phyloP scores from a whole-genome alignment of 2,329 filamentous ascomycete species.

The Fusarium sp. region DNA sequence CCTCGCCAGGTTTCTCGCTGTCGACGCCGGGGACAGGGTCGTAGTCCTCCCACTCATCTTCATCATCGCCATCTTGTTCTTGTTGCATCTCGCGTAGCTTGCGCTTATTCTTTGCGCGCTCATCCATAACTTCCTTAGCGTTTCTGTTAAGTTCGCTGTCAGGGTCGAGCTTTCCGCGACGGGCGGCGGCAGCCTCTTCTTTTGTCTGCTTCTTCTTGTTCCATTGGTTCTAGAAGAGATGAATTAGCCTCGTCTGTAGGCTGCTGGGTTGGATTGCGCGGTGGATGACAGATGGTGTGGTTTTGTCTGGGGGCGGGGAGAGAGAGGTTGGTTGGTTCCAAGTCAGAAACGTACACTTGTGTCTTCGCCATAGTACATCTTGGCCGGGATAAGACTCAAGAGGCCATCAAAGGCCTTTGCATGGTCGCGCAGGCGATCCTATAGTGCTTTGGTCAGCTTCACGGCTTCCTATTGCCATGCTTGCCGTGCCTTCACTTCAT shows the following conservation, averaged over 20 bases:
- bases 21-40: conserved; percentile 66
- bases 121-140: conserved; percentile 93
- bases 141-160: conserved; percentile 83
- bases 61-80: conserved; percentile 57
- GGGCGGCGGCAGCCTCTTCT: conserved; percentile 83
- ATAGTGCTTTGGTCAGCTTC: conserved; percentile 35
- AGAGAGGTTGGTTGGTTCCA: background rate
- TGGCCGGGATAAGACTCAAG: conserved; percentile 87
- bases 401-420: conserved; percentile 87
- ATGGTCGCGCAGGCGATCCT: conserved; percentile 69
- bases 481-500: background rate
- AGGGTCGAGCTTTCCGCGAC: conserved; percentile 90
- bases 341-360: conserved; percentile 73
- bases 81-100: conserved; percentile 76
- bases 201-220: conserved; percentile 94
- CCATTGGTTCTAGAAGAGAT: conserved; percentile 82
- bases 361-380: conserved; percentile 91
- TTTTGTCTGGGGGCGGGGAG: conserved; percentile 9
- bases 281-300: conserved; percentile 3
- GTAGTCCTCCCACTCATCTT: conserved; percentile 58
- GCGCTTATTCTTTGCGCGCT: conserved; percentile 80
- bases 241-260: conserved; percentile 26
- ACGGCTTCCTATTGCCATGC: conserved; percentile 24
- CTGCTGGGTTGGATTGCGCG: background rate
- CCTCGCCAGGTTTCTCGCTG: conserved; percentile 72